Conservation (phyloP, 2,329 filamentous ascomycete species). For the Microsporum ferrugineum region DNA sequence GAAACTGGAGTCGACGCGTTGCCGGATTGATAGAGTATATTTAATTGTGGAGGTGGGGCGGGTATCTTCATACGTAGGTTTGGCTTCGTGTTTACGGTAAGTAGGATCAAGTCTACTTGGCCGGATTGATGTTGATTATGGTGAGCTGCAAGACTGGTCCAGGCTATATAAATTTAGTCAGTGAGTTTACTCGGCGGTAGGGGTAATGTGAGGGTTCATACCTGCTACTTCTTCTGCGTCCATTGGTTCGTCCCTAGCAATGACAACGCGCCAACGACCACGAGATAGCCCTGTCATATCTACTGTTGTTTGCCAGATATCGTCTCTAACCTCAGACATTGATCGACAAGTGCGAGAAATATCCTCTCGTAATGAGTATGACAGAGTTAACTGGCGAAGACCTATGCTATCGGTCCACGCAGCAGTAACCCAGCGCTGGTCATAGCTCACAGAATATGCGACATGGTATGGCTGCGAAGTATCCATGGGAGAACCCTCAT, state of each 20-base stretch:
- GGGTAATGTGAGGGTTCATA: constrained; percentile 18
- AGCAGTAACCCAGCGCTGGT: constrained; percentile 47
- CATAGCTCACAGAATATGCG: constrained; percentile 45
- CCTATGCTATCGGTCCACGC: constrained; percentile 50
- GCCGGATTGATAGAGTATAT: constrained; percentile 20
- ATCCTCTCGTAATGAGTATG: constrained; percentile 42
- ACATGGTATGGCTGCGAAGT: constrained; percentile 49
- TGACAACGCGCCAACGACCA: constrained; percentile 45
- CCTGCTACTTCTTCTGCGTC: constrained; percentile 42
- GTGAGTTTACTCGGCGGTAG: constrained; percentile 15
- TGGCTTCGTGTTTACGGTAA: constrained; percentile 26
- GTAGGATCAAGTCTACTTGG: constrained; percentile 28
- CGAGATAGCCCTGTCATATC: constrained; percentile 43
- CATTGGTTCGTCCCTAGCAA: constrained; percentile 43
- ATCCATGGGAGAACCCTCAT: constrained; percentile 44
- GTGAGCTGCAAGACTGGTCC: constrained; percentile 28
- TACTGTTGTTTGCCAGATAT: constrained; percentile 48
- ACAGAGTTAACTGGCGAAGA: constrained; percentile 41
- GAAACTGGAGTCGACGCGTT: constrained; percentile 27
- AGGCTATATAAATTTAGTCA: constrained; percentile 20
- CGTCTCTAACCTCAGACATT: constrained; percentile 42
- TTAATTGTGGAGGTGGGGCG: constrained; percentile 23
- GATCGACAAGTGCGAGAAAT: constrained; percentile 21
- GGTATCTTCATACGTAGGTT: constrained; percentile 28
- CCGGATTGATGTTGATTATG: constrained; percentile 27